Evolutionary conservation across 2,329 filamentous ascomycete species (phyloP).

Genomic region (Dactylellina cionopaga): DNA sequence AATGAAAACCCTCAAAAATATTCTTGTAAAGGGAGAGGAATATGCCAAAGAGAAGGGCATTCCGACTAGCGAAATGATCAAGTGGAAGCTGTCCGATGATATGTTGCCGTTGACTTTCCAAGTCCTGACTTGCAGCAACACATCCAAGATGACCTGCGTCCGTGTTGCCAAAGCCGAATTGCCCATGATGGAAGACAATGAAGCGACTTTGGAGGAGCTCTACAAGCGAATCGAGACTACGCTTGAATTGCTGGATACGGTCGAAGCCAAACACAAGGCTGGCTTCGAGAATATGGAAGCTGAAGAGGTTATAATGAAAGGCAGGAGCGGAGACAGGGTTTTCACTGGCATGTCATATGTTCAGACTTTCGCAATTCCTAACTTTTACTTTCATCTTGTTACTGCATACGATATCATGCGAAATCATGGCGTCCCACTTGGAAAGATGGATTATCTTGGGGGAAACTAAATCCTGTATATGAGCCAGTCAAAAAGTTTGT

Average conservation of each 20-base stretch:
- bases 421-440: slow-evolving; percentile 70
- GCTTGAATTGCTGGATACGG: slow-evolving; percentile 63
- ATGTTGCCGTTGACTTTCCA: slow-evolving; percentile 67
- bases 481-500: no score
- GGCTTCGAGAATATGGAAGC: slow-evolving; percentile 62
- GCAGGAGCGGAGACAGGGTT: slow-evolving; percentile 59
- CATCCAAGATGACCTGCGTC: slow-evolving; percentile 61
- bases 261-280: slow-evolving; percentile 59
- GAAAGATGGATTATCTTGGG: slow-evolving; percentile 69
- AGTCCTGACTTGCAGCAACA: slow-evolving; percentile 63
- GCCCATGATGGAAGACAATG: slow-evolving; percentile 61
- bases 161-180: slow-evolving; percentile 60
- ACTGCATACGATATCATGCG: slow-evolving; percentile 71
- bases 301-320: slow-evolving; percentile 60
- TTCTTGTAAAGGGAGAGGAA: slow-evolving; percentile 63
- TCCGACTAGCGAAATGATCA: slow-evolving; percentile 60
- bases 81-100: slow-evolving; percentile 63
- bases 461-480: slow-evolving; percentile 17
- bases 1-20: slow-evolving; percentile 61
- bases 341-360: slow-evolving; percentile 65
- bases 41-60: slow-evolving; percentile 61
- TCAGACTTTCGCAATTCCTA: slow-evolving; percentile 66
- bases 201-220: slow-evolving; percentile 66
- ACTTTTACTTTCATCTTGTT: slow-evolving; percentile 72
- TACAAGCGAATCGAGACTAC: slow-evolving; percentile 64